Base-by-base conservation (phyloP, 2,329 filamentous ascomycete species). In the Fusarium proliferatum region DNA sequence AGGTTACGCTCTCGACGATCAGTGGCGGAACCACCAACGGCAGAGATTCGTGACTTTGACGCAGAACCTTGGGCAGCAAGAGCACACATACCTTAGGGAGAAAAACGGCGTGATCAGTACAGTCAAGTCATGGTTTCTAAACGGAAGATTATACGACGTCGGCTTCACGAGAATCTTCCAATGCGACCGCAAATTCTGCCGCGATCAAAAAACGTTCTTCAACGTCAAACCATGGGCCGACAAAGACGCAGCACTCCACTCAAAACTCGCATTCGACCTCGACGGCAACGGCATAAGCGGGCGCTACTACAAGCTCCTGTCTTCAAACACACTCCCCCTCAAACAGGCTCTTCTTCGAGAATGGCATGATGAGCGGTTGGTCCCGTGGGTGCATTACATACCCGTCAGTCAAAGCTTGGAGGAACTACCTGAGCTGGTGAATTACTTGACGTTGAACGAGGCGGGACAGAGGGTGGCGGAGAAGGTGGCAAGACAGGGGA, bases 211-310 rank as follows among this genome's bases (percentile, higher is more conserved):
- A 1, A 68, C 75, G 0, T 77, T 80, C 65, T 84, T 84, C 52
- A 58, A 69, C 21, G 42, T 75, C 6, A 79, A 78, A 26, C 67
- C 79, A 0, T 83, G 81, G 79, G 80, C 79, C 5, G 69, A 79
- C 55, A 80, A 80, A 23, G 77, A 83, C 56, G 77, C 77, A n/a
- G 80, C 84, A 1, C 73, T 87, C 4, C 56, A 51, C 0, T 85
- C 83, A 2, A 80, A 79, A 5, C 79, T 88, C 2, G 84, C 83
- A 0, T 85, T 89, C 60, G 88, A 90, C 65, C 64, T 88, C 5
- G 88, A 90, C 75, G 88, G 88, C 4, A 89, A 90, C 74, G 85
- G 86, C 8, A 86, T 88, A 64, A 88, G 85, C 38, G 88, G 87
- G 0, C 84, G 88, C 2, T 90, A 83, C 74, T 86, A 87, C 74